Conservation (phyloP, 1,284 basidiomycete genomes). For the Boletus chippewaensis region DNA sequence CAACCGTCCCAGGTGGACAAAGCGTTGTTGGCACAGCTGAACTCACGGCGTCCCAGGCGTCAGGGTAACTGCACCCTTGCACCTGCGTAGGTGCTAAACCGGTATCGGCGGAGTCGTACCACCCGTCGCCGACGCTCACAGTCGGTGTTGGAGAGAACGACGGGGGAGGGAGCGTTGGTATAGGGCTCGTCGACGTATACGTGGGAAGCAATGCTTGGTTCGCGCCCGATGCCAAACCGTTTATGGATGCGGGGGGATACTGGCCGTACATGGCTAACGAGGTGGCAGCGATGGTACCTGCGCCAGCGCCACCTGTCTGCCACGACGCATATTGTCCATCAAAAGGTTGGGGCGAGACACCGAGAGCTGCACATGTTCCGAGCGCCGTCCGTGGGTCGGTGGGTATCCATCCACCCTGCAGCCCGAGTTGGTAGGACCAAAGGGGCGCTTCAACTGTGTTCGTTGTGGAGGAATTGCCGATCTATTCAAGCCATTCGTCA, state of each 20-base stretch:
- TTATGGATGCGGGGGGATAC: constrained; percentile 51
- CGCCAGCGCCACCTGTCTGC: constrained; percentile 74
- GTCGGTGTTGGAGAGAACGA: constrained; percentile 46
- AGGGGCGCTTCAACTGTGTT: constrained; percentile 60
- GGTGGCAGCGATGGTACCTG: constrained; percentile 50
- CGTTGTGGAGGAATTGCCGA: constrained; percentile 57
- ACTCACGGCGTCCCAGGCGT: constrained; percentile 52
- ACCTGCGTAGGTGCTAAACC: constrained; percentile 50
- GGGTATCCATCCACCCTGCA: constrained; percentile 76
- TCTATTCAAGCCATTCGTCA: constrained; percentile 37
- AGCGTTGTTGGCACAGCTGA: constrained; percentile 41
- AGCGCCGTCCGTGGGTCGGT: constrained; percentile 62
- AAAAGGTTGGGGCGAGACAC: constrained; percentile 44
- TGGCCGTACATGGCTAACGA: constrained; percentile 41
- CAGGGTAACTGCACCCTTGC: constrained; percentile 57
- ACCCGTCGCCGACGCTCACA: constrained; percentile 60
- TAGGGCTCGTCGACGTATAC: constrained; percentile 64
- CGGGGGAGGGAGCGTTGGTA: constrained; percentile 55
- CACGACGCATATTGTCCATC: constrained; percentile 56
- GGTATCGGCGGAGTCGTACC: constrained; percentile 60
- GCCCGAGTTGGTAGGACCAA: constrained; percentile 81
- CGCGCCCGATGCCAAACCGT: constrained; percentile 21
- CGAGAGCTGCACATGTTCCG: constrained; percentile 60
- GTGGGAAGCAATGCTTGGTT: constrained; percentile 41
- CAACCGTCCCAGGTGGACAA: constrained; percentile 38